These are phyloP conservation scores for Pyrenophora seminiperda DNA, from an alignment of 2,329 filamentous ascomycete genomes.

Conservation along the genomic window DNA sequence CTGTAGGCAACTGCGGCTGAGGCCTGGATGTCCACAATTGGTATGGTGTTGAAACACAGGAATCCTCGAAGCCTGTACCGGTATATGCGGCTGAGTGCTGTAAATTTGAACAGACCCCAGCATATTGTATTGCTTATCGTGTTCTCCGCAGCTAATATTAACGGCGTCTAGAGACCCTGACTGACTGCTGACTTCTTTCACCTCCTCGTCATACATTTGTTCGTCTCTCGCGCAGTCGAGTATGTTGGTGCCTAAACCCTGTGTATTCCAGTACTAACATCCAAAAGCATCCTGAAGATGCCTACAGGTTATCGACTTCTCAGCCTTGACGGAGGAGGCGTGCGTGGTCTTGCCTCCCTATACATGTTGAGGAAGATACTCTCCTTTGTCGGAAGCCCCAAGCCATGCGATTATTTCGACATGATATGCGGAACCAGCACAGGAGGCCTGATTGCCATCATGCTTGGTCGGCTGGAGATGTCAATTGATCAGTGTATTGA, in stretches of 20 bases:
- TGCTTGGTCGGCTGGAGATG: conserved; percentile 26
- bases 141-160: no score
- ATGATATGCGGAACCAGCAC: conserved; percentile 31
- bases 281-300: background rate
- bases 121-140: no score
- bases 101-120: no score
- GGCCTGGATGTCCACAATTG: background rate
- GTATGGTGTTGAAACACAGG: background rate
- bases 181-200: background rate
- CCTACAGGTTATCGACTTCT: conserved; percentile 7
- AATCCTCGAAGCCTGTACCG: background rate
- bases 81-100: no score
- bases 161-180: background rate
- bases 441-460: conserved; percentile 25
- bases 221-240: no score
- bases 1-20: background rate
- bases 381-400: conserved; percentile 13
- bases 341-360: conserved; percentile 11
- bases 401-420: conserved; percentile 23
- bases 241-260: no score
- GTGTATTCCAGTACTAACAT: background rate
- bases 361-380: conserved; percentile 12
- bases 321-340: conserved; percentile 14
- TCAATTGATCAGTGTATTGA: conserved; percentile 19
- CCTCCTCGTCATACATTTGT: background rate